A percentile compares a stretch with the other conserved stretches of the same genome.
phyloP scores from a whole-genome alignment of 2,329 filamentous ascomycete species.

The Fusarium albidum region DNA sequence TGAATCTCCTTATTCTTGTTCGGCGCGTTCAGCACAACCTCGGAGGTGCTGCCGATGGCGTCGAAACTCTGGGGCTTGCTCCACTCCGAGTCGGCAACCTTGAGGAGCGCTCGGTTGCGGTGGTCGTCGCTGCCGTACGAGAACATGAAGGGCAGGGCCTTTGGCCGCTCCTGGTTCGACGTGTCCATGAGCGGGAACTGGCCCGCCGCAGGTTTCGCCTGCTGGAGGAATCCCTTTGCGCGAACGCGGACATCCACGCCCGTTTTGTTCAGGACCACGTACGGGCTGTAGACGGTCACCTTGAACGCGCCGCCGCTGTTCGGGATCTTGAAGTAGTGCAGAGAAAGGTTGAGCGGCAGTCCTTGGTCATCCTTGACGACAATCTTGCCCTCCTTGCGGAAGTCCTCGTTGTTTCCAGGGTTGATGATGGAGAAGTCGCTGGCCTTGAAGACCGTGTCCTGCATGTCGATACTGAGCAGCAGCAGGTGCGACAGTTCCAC shows the following conservation, averaged over 20 bases:
- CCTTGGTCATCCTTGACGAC: constrained; percentile 86
- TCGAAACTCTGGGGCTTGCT: constrained; percentile 98
- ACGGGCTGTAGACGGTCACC: constrained; percentile 93
- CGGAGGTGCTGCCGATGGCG: constrained; percentile 91
- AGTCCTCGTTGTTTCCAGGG: constrained; percentile 85
- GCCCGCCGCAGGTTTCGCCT: constrained; percentile 83
- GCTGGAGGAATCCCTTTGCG: constrained; percentile 87
- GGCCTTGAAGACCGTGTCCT: constrained; percentile 92
- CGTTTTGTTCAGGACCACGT: constrained; percentile 94
- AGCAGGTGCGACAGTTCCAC: constrained; percentile 95
- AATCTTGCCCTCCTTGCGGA: constrained; percentile 81
- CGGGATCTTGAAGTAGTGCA: constrained; percentile 91
- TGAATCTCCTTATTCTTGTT: constrained; percentile 83
- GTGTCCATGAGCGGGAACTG: constrained; percentile 68
- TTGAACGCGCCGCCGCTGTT: constrained; percentile 96
- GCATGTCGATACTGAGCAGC: constrained; percentile 92
- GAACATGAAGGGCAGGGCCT: constrained; percentile 93
- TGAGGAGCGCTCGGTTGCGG: constrained; percentile 87
- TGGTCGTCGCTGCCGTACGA: constrained; percentile 89
- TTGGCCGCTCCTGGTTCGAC: constrained; percentile 65
- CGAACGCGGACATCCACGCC: constrained; percentile 88
- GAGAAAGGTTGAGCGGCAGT: constrained; percentile 78
- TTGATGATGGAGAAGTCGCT: constrained; percentile 99
- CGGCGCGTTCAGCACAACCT: constrained; percentile 81
- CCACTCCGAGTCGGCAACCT: constrained; percentile 90